Base-by-base conservation (phyloP, 148 eudicot species). In the Oxyria digyna region DNA sequence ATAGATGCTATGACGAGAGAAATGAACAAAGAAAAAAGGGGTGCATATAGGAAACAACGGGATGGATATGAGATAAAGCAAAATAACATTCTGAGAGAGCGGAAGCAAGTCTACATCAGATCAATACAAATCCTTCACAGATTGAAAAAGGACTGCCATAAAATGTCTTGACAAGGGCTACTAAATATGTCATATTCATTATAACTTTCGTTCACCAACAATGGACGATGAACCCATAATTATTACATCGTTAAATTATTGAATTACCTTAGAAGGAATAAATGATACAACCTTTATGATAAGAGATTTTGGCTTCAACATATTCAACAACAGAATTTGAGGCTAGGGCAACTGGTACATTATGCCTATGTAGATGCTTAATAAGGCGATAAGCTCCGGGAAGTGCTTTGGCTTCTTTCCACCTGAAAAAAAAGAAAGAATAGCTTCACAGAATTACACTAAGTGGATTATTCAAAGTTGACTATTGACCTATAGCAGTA, bases 341-440 rank as follows among this genome's bases (percentile, higher is more conserved):
- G 54, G 96, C 97, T 75, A 92, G 85, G 32, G 87, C 86, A 42
- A 84, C 73, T 24, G 96, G 93, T 57, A 89, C 76, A 12, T 72
- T 71, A 78, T 83, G 87, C 72, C 81, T 83, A 69, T 78, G 85
- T 37, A 92, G 96, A 85, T 92, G 93, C 73, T 74, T 78, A 71
- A 92, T 84, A 41, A 89, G 87, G 42, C 93, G 91, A 78, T 87
- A 73, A 69, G 89, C 97, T 42, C 97, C 97, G 72, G 97, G 97
- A 82, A 89, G 97, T 55, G 91, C 79, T 84, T 80, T 78, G 33
- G 91, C 85, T 71, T 74, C 72, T 72, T 73, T 79, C 91, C 93
- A 92, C 78, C 97, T 92, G 72, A 1, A 20, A 77, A n/a, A 29
- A 69, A 29, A 72, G 42, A 37, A 11, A 4, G 1, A 54, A 54